phyloP scores from a whole-genome alignment of 2,329 filamentous ascomycete genomes.

The Lachnellula cervina region DNA sequence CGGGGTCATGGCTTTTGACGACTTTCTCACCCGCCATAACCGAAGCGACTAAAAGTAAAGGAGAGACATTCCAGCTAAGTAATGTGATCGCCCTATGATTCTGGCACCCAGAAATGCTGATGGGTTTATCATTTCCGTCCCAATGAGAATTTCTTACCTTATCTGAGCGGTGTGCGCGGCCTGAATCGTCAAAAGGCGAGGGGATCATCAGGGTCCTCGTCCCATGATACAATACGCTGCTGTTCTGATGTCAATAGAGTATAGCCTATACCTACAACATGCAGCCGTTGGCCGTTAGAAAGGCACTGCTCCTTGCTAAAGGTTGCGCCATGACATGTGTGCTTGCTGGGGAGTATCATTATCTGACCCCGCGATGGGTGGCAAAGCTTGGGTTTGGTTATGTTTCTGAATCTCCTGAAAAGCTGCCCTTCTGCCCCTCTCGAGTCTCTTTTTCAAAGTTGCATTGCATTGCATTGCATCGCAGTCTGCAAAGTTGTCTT shows the following conservation, averaged over 20 bases:
- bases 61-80: not conserved
- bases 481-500: not conserved
- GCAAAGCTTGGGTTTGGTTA: conserved; percentile 1
- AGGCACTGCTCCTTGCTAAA: not conserved
- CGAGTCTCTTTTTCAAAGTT: not conserved
- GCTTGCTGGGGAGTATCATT: not conserved
- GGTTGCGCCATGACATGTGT: conserved; percentile 10
- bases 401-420: not conserved
- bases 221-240: conserved; percentile 10
- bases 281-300: not conserved
- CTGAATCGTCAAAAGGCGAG: not conserved
- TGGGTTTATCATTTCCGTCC: conserved; percentile 4
- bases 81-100: not conserved
- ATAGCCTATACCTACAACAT: not conserved
- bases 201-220: not conserved
- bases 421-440: not conserved
- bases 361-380: conserved; percentile 8
- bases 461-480: not conserved
- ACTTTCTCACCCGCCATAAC: conserved; percentile 1
- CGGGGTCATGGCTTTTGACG: not conserved
- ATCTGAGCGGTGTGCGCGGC: conserved; percentile 15
- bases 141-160: conserved; percentile 19
- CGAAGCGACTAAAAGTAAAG: not conserved
- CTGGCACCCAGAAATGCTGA: not conserved
- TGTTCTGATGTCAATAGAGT: not conserved